phyloP scores from a whole-genome alignment of 2,329 filamentous ascomycete genomes.

The Aspergillus persii region DNA sequence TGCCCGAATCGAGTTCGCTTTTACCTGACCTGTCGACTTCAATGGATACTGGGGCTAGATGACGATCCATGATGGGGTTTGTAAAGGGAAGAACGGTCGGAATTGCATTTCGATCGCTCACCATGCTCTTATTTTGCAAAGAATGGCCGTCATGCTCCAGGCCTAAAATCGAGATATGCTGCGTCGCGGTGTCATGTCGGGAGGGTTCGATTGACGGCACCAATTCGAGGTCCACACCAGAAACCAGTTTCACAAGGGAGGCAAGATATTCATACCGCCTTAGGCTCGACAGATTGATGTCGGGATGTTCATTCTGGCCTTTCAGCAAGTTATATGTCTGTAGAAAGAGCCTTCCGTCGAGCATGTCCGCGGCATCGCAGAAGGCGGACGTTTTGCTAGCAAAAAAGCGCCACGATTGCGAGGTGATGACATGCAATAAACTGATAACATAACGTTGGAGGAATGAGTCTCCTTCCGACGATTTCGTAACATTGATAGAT shows the following conservation, averaged over 20 bases:
- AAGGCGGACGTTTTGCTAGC: neutral
- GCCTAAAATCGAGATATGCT: too few species aligned
- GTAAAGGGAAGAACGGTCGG: neutral
- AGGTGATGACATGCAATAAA: neutral
- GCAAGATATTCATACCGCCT: neutral
- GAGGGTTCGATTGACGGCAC: neutral
- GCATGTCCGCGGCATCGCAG: neutral
- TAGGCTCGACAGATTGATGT: neutral
- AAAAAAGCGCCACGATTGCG: neutral
- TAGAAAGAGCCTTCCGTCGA: neutral
- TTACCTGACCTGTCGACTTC: neutral
- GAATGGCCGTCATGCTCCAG: too few species aligned
- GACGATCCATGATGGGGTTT: neutral
- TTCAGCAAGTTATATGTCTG: neutral
- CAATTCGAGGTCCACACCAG: neutral
- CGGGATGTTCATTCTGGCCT: neutral
- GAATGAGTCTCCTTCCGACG: neutral
- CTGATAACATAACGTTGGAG: neutral
- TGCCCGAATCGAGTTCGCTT: neutral
- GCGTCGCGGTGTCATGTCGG: too few species aligned
- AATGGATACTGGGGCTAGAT: neutral
- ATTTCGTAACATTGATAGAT: neutral
- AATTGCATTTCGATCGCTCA: neutral
- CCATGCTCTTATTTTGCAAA: too few species aligned
- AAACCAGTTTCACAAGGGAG: neutral